Base-by-base conservation (phyloP, 208 protist genomes). In the Leptomonas pyrrhocoris region DNA sequence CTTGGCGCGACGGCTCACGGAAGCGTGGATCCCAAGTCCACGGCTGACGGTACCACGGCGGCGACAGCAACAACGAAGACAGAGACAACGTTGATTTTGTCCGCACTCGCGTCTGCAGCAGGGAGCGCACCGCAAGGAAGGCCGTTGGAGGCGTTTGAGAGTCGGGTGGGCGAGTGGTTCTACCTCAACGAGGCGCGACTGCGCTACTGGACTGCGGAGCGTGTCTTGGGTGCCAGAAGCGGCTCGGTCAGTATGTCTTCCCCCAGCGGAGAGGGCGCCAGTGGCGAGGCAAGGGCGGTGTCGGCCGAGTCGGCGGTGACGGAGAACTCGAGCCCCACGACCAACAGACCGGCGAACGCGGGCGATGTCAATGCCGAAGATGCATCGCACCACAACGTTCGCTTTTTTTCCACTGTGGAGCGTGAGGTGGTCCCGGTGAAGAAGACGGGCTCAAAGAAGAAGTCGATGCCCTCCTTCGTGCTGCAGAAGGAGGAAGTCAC, bases 391-490 rank as follows among this genome's bases (percentile, higher is more conserved):
- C 67, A 75, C 42, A 80, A 77, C 50, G 85, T 96, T n/a, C 83
- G 85, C 28, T 91, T 94, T 68, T 93, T 94, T 68, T 88, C 92
- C 43, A 60, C 77, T 25, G 74, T 90, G 3, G 82, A 90, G 57
- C 80, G 81, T 7, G 92, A 94, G 28, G 73, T 84, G n/a, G 71
- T 80, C 19, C 57, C 30, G 6, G 57, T 62, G 4, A 91, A 91
- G 78, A 84, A 80, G 58, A 58, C 46, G 18, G 28, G 31, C 16
- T 16, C 18, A 23, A 80, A 76, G 48, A 85, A 83, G 59, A 57
- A 66, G 51, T 74, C 68, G 30, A n/a, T 68, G 11, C 56, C 68
- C 13, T 58, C 69, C 1, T 48, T 74, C 4, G 51, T 80, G 15
- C 27, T 79, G 30, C 74, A 78, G 48, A 65, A 78, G 40, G 86